Evolutionary conservation across 768 basidiomycete species (phyloP), one percentile per base, ranked within the genome.

Genomic region (Omphalotus guepiniiformis): DNA sequence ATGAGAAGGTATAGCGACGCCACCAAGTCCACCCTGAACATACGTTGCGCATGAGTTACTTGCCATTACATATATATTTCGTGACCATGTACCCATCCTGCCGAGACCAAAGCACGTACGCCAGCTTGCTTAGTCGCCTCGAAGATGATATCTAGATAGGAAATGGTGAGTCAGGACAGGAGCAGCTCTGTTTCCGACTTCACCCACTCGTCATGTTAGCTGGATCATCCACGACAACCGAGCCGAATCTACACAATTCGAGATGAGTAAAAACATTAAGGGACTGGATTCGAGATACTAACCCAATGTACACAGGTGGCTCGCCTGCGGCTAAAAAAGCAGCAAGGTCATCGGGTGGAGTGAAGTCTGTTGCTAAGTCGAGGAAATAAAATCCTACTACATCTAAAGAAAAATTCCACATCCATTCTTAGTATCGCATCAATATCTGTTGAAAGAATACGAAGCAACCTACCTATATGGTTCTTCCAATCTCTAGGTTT

Each of bases 351-450:
- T 61, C 54, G 3, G 67, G 58, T 0, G 82, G 80, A 27, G 61
- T 60, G 54, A 76, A 82, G n/a, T 56, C 65, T 2, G 69, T 67
- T 1, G 70, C 76, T 21, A 76, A 61, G 52, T 80, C 76, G 3
- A 82, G 65, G 59, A 83, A 84, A 55, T 81, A 82, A 54, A 82
- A 84, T 2, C 82, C 82, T 6, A 76, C 72, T n/a, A 83, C 68
- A 57, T 84, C 81, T 81, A 40, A 6, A 25, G 3, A n/a, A 19
- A 12, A 29, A 11, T 16, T 3, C 15, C 8, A 9, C 22, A 23
- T 3, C 9, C 21, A 13, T 12, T 43, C 32, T 30, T 15, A 42
- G 19, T 19, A 29, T 29, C 9, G n/a, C n/a, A n/a, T n/a, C n/a
- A n/a, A n/a, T n/a, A 41, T 7, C 25, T 3, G n/a, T 22, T 5